Evolutionary conservation across 139 green algal genomes (phyloP).

Genomic region (Chlorella vulgaris): DNA sequence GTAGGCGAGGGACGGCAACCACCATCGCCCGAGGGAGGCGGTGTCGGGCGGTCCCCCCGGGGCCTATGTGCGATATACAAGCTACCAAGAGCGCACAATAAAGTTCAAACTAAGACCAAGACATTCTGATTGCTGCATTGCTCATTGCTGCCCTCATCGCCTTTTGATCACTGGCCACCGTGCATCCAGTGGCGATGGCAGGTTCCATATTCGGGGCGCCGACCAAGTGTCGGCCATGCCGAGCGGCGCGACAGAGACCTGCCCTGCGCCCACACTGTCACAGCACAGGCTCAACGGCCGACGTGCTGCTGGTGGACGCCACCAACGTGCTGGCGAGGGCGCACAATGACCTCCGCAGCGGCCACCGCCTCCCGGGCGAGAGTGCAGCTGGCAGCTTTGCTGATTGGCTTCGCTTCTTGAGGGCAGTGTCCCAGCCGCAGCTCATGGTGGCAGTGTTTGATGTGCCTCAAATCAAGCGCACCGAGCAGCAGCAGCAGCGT

Average conservation of each 20-base stretch:
- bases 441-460: conserved; percentile 23
- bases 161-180: too few relatives aligned
- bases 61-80: not conserved
- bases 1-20: not conserved
- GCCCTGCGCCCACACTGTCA: not conserved
- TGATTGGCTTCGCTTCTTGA: conserved; percentile 19
- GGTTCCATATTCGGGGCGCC: too few relatives aligned
- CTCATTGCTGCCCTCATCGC: not conserved
- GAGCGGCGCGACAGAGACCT: not conserved
- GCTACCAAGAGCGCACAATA: not conserved
- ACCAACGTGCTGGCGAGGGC: conserved; percentile 14
- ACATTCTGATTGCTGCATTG: not conserved
- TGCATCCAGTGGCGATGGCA: too few relatives aligned
- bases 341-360: not conserved
- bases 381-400: not conserved
- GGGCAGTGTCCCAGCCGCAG: not conserved
- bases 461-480: not conserved
- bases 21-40: not conserved
- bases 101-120: not conserved
- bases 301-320: conserved; percentile 24
- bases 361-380: not conserved
- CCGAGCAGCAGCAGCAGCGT: conserved; percentile 11
- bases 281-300: not conserved
- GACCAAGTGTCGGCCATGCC: not conserved
- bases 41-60: not conserved